phyloP scores from a whole-genome alignment of 345 rosid species.

The Arabidopsis arenosa region DNA sequence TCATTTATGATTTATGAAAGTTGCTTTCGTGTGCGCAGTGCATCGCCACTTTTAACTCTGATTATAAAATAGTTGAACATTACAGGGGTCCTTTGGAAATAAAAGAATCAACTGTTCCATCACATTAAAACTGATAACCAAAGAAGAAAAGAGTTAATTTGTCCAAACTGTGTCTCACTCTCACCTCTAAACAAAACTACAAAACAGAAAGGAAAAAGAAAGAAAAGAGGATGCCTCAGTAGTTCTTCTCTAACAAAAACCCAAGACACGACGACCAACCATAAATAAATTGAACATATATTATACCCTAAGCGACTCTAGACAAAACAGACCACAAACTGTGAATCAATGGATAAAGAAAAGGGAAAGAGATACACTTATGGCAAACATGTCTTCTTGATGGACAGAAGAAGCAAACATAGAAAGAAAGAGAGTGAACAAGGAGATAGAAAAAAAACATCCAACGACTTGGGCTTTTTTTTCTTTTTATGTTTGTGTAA shows the following conservation, averaged over 20 bases:
- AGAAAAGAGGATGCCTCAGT: slow-evolving; percentile 24
- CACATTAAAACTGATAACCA: slow-evolving; percentile 39
- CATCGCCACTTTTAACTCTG: not conserved
- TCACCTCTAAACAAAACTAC: slow-evolving; percentile 45
- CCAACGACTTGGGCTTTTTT: slow-evolving; percentile 41
- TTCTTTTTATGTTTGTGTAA: slow-evolving; percentile 47
- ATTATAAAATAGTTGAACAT: not conserved
- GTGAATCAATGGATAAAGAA: slow-evolving; percentile 31
- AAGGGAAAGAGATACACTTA: slow-evolving; percentile 28
- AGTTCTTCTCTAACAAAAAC: slow-evolving; percentile 40
- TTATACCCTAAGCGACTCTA: slow-evolving; percentile 23
- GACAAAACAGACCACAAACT: slow-evolving; percentile 26
- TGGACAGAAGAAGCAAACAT: slow-evolving; percentile 44
- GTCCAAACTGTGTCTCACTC: slow-evolving; percentile 47
- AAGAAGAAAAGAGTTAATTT: slow-evolving; percentile 22
- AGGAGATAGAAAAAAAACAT: slow-evolving; percentile 35
- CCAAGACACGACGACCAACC: slow-evolving; percentile 36
- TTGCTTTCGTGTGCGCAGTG: not conserved
- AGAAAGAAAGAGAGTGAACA: slow-evolving; percentile 20
- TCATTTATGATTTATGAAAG: not conserved
- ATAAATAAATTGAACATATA: slow-evolving; percentile 36
- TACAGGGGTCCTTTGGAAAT: slow-evolving; percentile 15
- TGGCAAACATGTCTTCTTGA: slow-evolving; percentile 44
- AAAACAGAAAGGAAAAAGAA: slow-evolving; percentile 4
- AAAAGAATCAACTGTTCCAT: slow-evolving; percentile 60